Base-by-base conservation (phyloP, 768 basidiomycete species). In the Suillus americanus region DNA sequence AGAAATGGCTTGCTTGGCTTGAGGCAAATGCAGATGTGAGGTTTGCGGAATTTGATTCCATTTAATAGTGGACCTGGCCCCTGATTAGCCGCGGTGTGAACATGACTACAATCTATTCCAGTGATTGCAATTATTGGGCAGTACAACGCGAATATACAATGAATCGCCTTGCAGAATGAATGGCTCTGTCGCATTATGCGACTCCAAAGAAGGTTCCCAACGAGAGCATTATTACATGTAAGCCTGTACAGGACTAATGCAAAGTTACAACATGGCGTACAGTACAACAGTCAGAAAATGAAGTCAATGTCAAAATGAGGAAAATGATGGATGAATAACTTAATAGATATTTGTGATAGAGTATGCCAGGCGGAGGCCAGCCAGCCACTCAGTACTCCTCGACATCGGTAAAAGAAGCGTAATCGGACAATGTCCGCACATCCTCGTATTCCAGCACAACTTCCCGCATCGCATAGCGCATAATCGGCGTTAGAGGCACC, bases 21-120 rank as follows among this genome's bases (percentile, higher is more conserved):
- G 97, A 99, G 68, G 81, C 81, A 9, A 87, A 97, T 70, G 95
- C 94, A 25, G 96, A 98, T 72, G 89, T 99, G 20, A 85, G 92
- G 68, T 97, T 89, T 76, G 92, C 90, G 1, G 94, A 89, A 4
- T 71, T 84, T 28, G 86, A 88, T 45, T 89, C 73, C 71, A 60
- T 43, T 23, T 59, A n/a, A 59, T 28, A 10, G 25, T 28, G 38
- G n/a, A 3, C n/a, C 40, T 59, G 18, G 16, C 14, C 13, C 25
- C 37, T 38, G 14, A 25, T 48, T 12, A 48, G 23, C 46, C 12
- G n/a, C 12, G 46, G 23, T 46, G 5, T 10, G 45, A 12, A 46
- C n/a, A 25, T 25, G 45, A 50, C 16, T 25, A 50, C 14, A 9
- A 28, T 51, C 14, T 50, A 50, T 8, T 3, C 3, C 16, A 25